Conservation (phyloP, 2,329 filamentous ascomycete genomes). For the Aspergillus sp. region DNA sequence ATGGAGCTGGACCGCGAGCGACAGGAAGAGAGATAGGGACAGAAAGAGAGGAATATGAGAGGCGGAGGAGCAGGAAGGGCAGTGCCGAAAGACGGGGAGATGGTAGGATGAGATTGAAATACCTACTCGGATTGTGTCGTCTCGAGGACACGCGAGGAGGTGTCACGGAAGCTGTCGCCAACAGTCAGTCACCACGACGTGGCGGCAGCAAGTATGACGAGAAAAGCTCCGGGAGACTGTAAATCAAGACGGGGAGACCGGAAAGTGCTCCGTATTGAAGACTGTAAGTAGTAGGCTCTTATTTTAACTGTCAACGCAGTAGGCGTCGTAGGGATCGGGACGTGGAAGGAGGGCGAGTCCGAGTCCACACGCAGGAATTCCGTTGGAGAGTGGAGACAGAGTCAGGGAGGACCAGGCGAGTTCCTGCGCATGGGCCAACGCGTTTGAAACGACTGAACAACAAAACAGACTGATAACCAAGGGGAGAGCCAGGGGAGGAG, state of each 20-base stretch:
- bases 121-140: too few species aligned
- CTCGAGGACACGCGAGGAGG: too few species aligned
- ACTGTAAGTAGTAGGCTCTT: too few species aligned
- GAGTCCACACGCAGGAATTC: neutral
- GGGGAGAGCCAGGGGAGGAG: neutral
- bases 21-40: neutral
- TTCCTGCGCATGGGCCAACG: neutral
- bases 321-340: neutral
- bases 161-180: too few species aligned
- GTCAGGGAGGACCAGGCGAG: neutral
- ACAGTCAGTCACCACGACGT: too few species aligned
- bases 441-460: neutral
- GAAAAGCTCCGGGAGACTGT: too few species aligned
- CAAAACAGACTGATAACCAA: neutral
- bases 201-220: too few species aligned
- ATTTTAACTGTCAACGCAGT: neutral
- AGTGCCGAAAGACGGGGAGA: neutral
- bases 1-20: neutral
- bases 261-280: too few species aligned
- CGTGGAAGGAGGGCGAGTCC: neutral
- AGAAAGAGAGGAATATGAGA: neutral
- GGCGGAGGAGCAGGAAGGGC: neutral
- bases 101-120: neutral
- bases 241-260: too few species aligned
- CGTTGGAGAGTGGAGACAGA: neutral